Base-by-base conservation (phyloP, 192 early-diverging fungal genomes). In the Martensiomyces pterosporus region DNA sequence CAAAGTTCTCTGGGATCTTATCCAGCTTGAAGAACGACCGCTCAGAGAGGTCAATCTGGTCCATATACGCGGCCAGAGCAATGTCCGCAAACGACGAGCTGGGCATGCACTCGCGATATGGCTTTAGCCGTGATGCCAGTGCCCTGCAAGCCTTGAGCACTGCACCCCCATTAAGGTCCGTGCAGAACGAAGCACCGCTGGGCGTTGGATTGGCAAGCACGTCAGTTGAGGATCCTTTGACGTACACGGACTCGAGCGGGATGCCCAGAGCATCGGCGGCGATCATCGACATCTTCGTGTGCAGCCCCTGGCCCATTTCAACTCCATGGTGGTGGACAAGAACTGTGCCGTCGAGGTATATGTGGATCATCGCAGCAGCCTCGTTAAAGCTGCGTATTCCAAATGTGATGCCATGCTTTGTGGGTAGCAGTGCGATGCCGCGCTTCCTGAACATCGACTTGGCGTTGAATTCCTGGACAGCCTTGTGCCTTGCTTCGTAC, bases 231-330 rank as follows among this genome's bases (percentile, higher is more conserved):
- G 86, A 85, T 60, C 80, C 68, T 34, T 50, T 60, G n/a, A 80
- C 46, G 55, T 81, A 77, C 13, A 87, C 76, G 41, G 61, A 57
- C n/a, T 67, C 59, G 32, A 83, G 40, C 10, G 85, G 80, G 36
- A 89, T 58, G 13, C 67, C 54, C 14, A 89, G 76, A 9, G 75
- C 77, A 29, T 87, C 77, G 22, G 85, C 81, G 22, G 81, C 80
- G 36, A 89, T 64, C 61, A 87, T 85, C 26, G 82, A 55, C 78
- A 86, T 80, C 67, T 89, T 89, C 12, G 87, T 89, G 53, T 87
- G 82, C 35, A 89, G 59, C 14, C 87, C 87, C 55, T 89, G 87
- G 17, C 87, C 87, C 83, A 89, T 86, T 47, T 89, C 85, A 26
- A 80, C 80, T 33, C 83, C 83, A 51, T 80, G 84, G 61, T 87